These are phyloP conservation scores for Nicotiana tomentosiformis DNA, from an alignment of 257 asterid species.

Conservation along the genomic window DNA sequence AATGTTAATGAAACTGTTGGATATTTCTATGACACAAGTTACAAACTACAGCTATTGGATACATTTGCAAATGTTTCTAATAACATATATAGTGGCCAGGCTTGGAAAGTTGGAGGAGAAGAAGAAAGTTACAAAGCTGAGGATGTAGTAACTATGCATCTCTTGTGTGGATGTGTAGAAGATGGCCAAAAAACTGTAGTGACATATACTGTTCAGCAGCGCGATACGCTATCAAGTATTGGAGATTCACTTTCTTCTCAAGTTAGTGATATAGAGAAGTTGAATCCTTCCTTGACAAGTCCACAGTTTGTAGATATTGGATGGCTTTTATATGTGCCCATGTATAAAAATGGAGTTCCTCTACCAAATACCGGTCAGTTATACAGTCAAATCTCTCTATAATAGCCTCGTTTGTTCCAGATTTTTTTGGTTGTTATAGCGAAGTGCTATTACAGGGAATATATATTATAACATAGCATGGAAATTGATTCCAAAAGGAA, in stretches of 20 bases:
- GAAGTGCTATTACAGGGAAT: too few species aligned
- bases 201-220: constrained; percentile 50
- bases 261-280: constrained; percentile 28
- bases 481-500: too few species aligned
- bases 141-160: constrained; percentile 27
- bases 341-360: constrained; percentile 22
- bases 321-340: constrained; percentile 56
- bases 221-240: constrained; percentile 39
- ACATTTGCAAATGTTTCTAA: constrained; percentile 35
- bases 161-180: constrained; percentile 61
- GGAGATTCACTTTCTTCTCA: constrained; percentile 38
- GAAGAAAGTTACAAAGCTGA: constrained; percentile 14
- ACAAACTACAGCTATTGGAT: constrained; percentile 19
- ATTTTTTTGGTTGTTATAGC: too few species aligned
- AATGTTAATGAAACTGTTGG: constrained; percentile 33
- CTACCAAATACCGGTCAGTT: background rate
- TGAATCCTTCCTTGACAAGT: constrained; percentile 34
- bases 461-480: too few species aligned
- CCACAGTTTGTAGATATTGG: constrained; percentile 40
- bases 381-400: too few species aligned
- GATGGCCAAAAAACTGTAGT: constrained; percentile 37
- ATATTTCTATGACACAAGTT: constrained; percentile 50
- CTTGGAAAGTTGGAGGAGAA: constrained; percentile 30
- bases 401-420: too few species aligned
- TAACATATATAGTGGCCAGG: constrained; percentile 44